Conservation (phyloP, 163 green algal genomes). For the Scenedesmus sp. region DNA sequence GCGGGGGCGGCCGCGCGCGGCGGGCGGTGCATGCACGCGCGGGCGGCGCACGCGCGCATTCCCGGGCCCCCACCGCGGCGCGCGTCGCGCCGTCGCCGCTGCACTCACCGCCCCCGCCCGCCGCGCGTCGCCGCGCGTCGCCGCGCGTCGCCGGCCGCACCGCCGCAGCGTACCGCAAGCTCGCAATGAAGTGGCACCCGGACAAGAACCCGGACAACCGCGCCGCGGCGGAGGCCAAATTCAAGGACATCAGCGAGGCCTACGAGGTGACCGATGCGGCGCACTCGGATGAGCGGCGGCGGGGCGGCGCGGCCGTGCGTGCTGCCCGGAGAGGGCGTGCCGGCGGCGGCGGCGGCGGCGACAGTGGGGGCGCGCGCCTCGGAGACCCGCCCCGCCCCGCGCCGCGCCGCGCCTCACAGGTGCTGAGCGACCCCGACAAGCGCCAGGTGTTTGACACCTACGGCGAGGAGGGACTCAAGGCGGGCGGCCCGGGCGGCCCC, state of each 20-base stretch:
- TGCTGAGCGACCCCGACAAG: conserved; percentile 90
- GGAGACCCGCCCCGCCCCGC: too few relatives aligned
- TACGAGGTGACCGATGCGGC: too few relatives aligned
- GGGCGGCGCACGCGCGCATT: not conserved
- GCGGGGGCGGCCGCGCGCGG: not conserved
- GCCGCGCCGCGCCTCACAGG: conserved; percentile 38
- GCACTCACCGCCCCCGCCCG: not conserved
- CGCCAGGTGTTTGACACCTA: conserved; percentile 69
- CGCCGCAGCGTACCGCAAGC: conserved; percentile 78
- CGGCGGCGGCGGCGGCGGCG: not conserved
- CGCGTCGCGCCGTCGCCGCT: not conserved
- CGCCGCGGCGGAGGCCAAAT: conserved; percentile 83
- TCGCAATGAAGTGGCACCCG: conserved; percentile 87
- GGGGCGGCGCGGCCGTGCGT: too few relatives aligned
- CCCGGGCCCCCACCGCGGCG: not conserved
- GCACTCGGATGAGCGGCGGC: too few relatives aligned
- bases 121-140: not conserved
- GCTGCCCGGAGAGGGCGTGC: too few relatives aligned
- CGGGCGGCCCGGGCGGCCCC: conserved; percentile 23
- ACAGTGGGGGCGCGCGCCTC: not conserved
- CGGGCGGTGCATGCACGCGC: not conserved
- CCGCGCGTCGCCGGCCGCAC: too few relatives aligned
- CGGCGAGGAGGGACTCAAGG: conserved; percentile 92
- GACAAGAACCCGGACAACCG: conserved; percentile 80
- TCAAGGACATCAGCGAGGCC: conserved; percentile 92